Base-by-base conservation (phyloP, 1,139 yeast species). In the Candida tropicalis region DNA sequence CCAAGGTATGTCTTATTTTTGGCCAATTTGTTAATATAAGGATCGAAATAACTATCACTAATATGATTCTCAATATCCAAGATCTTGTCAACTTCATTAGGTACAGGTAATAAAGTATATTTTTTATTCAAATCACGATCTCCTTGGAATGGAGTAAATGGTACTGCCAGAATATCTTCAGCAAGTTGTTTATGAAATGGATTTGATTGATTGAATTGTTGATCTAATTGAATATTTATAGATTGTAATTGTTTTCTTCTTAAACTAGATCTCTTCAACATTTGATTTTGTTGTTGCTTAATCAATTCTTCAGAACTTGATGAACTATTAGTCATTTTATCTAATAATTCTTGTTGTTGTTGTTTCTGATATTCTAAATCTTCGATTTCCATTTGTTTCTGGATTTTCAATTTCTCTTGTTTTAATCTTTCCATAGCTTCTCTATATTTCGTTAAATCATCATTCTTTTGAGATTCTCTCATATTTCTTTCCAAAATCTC, bases 71-170 rank as follows among this genome's bases (percentile, higher is more conserved):
- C 75, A 12, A 72, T 73, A 40, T 72, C 70, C 50, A 76, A 65
- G 18, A 64, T 62, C 40, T 72, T 72, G n/a, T 59, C 64, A 11
- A 60, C 55, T 5, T 59, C 52, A 5, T 45, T 43, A 2, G 64
- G 59, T 20, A 60, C 54, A 2, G 63, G 56, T 47, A 70, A 57
- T 32, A 71, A 51, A 4, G 50, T 59, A 54, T 70, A 77, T 35
- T 66, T 66, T 41, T 65, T 62, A 32, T 70, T 63, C 15, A 70
- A 52, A 47, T 86, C 84, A 42, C 95, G 75, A 65, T 93, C 98
- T 40, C 98, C 98, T 57, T 82, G 82, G 65, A 93, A 91, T 10
- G 99, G 98, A 2, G 98, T 90, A 62, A 91, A 93, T 22, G 98
- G 98, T 3, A 79, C 70, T 2, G 79, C 69, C 25, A 10, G 18